phyloP scores from a whole-genome alignment of 352 stramenopile species.

The Thraustochytrium sp. region DNA sequence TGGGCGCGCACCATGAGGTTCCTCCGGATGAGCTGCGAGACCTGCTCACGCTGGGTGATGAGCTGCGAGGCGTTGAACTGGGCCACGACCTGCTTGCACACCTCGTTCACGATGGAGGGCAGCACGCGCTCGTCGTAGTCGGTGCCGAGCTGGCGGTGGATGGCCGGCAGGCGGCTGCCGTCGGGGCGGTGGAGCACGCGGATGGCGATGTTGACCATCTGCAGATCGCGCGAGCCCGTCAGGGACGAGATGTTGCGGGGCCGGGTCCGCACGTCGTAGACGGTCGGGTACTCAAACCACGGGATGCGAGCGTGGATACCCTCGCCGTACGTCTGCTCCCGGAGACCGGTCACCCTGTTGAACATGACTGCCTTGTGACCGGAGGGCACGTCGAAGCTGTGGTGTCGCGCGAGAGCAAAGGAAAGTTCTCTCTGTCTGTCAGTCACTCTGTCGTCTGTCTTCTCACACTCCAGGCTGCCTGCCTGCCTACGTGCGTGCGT shows the following conservation, averaged over 20 bases:
- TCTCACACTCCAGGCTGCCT: no score
- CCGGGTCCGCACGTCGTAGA: slow-evolving; percentile 40
- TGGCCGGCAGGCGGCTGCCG: neutral
- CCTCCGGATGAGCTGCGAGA: slow-evolving; percentile 85
- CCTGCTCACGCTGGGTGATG: slow-evolving; percentile 96
- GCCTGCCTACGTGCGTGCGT: no score
- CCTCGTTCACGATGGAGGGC: slow-evolving; percentile 84
- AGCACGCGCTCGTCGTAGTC: slow-evolving; percentile 53
- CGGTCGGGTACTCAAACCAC: slow-evolving; percentile 43
- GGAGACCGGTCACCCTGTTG: slow-evolving; percentile 37
- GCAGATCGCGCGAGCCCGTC: slow-evolving; percentile 42
- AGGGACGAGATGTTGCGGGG: slow-evolving; percentile 38
- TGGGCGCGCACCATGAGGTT: slow-evolving; percentile 74
- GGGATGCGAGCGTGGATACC: slow-evolving; percentile 35
- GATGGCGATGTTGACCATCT: slow-evolving; percentile 50
- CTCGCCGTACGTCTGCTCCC: slow-evolving; percentile 13
- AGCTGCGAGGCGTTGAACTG: slow-evolving; percentile 98
- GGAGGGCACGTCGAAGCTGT: slow-evolving; percentile 13
- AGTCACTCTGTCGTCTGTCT: no score
- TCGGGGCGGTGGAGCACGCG: neutral
- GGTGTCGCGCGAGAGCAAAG: no score
- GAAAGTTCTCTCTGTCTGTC: no score
- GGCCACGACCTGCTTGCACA: slow-evolving; percentile 96
- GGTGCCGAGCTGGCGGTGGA: slow-evolving; percentile 38
- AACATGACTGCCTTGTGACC: slow-evolving; percentile 46